Evolutionary conservation across 1,139 yeast species (phyloP), one percentile per base, ranked within the genome.

Genomic region (Candida sp.): DNA sequence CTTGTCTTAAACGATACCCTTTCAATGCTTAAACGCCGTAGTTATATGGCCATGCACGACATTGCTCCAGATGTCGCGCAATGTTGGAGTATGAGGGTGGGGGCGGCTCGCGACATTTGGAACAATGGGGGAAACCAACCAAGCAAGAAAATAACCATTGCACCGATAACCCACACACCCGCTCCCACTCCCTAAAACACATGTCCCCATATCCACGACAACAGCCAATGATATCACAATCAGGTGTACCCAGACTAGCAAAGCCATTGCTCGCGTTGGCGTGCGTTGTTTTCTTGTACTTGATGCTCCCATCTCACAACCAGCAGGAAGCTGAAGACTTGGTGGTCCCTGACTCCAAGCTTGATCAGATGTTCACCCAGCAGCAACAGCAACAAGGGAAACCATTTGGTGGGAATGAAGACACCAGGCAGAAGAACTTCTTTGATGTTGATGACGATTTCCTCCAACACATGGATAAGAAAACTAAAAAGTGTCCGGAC

Each of bases 401-500:
- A 17, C 40, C n/a, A 17, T 17, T 17, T 17, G 17, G 17, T 8
- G 17, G 7, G 5, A 22, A 22, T 7, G 12, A 37, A 23, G 40
- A 22, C 9, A 37, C 7, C 6, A 11, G 4, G 7, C 40, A 37
- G n/a, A 37, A 17, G 17, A 37, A 37, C 25, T 5, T 37, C 11
- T 37, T 37, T 23, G 28, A 34, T 8, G 32, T 33, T 28, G 49
- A 48, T 26, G 56, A 52, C 3, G 51, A 28, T 7, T 62, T 46
- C 37, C 46, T 39, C 53, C 50, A 32, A 12, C 37, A 23, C 11
- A 55, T 69, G 64, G 68, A 69, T 50, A 56, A 55, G 37, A 49
- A 53, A 31, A 57, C 58, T 4, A 53, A 51, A 11, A 61, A 65
- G 43, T 78, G 83, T 59, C 77, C 77, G 11, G 73, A 77, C 55